Evolutionary conservation across 495 filamentous ascomycete species (phyloP).

Genomic region (Podospora appendiculata): DNA sequence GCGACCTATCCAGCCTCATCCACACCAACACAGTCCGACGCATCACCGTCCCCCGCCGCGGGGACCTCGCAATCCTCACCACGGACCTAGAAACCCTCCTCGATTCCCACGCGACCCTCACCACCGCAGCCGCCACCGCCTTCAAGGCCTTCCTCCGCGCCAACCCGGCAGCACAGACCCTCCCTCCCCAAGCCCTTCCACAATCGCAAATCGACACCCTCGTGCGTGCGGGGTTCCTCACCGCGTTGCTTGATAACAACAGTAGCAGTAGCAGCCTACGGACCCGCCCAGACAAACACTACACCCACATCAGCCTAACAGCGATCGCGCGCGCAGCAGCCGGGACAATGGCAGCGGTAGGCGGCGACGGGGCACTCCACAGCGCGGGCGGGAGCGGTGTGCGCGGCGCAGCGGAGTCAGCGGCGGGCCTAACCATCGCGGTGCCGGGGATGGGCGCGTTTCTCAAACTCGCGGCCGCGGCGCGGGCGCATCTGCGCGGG

Average conservation of each 20-base stretch:
- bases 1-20: conserved; percentile 61
- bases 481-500: conserved; percentile 57
- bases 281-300: conserved; percentile 47
- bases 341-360: conserved; percentile 55
- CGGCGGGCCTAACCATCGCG: conserved; percentile 49
- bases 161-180: conserved; percentile 44
- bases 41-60: conserved; percentile 59
- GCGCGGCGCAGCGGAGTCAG: conserved; percentile 14
- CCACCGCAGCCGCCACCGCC: conserved; percentile 33
- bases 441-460: conserved; percentile 69
- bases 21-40: conserved; percentile 53
- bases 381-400: conserved; percentile 43
- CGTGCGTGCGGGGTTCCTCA: conserved; percentile 66
- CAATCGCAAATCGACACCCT: conserved; percentile 31
- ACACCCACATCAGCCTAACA: conserved; percentile 44
- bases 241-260: conserved; percentile 14
- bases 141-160: conserved; percentile 48
- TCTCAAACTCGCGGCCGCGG: conserved; percentile 58
- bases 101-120: conserved; percentile 8
- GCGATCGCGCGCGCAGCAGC: conserved; percentile 50
- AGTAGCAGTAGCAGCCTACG: conserved; percentile 24
- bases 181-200: too few species aligned
- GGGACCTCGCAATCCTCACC: conserved; percentile 60
- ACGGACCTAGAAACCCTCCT: conserved; percentile 56
- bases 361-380: conserved; percentile 49